Percentiles rank a stretch among this genome's conserved stretches.
Evolutionary conservation across 495 filamentous ascomycete species (phyloP).

Genomic region (Collariella sp.): DNA sequence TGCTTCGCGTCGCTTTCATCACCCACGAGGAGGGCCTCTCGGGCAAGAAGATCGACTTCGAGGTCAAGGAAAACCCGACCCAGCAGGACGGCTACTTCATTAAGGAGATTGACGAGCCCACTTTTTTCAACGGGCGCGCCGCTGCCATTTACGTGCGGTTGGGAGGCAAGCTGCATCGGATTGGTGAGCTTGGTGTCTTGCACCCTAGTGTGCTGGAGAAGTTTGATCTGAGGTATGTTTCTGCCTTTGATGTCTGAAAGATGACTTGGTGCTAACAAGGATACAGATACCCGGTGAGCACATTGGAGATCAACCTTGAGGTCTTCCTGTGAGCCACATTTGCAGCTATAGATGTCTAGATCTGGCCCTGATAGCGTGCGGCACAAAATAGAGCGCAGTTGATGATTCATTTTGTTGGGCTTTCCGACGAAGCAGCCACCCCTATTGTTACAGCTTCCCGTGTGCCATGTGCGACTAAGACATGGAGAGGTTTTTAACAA

Average conservation of each 20-base stretch:
- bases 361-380: not conserved
- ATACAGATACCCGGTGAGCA: conserved; percentile 78
- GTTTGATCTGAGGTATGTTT: conserved; percentile 71
- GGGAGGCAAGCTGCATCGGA: conserved; percentile 56
- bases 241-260: not conserved
- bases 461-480: no score
- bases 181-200: conserved; percentile 87
- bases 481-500: no score
- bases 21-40: conserved; percentile 61
- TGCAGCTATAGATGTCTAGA: not conserved
- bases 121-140: conserved; percentile 84
- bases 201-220: conserved; percentile 89
- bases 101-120: conserved; percentile 78
- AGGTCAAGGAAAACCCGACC: conserved; percentile 42
- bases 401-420: not conserved
- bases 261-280: conserved; percentile 17
- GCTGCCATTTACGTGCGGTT: conserved; percentile 71
- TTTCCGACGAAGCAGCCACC: not conserved
- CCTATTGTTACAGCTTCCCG: not conserved
- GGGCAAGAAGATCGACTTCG: conserved; percentile 40
- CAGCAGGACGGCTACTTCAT: conserved; percentile 77
- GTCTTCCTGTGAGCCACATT: conserved; percentile 63
- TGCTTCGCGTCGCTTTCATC: conserved; percentile 79
- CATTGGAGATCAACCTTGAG: conserved; percentile 92
- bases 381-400: not conserved